Evolutionary conservation across 148 eudicot genomes (phyloP).

Genomic region (Rhododendron griersonianum): DNA sequence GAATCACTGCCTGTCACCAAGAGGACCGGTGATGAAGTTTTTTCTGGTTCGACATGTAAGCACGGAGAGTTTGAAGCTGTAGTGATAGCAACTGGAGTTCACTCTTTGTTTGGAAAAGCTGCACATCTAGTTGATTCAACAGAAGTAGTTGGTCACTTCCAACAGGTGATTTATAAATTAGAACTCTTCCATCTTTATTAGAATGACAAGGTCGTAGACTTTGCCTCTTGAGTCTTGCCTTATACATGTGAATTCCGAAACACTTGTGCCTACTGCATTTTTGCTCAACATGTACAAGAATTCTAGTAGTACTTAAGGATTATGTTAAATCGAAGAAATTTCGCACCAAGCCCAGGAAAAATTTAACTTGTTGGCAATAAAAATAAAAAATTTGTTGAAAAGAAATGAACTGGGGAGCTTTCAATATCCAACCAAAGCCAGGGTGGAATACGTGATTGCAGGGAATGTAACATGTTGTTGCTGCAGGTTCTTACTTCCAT

Average conservation of each 20-base stretch:
- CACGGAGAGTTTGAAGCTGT: slow-evolving; percentile 74
- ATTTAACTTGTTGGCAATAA: background rate
- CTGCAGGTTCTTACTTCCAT: slow-evolving; percentile 69
- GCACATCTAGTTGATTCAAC: slow-evolving; percentile 69
- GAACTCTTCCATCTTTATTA: background rate
- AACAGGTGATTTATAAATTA: slow-evolving; percentile 38
- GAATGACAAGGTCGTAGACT: background rate
- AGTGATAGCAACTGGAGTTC: slow-evolving; percentile 67
- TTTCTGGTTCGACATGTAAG: slow-evolving; percentile 68
- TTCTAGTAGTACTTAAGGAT: background rate
- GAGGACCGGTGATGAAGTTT: slow-evolving; percentile 61
- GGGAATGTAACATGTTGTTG: slow-evolving; percentile 3
- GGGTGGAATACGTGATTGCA: background rate
- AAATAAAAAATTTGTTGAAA: background rate
- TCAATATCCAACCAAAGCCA: background rate
- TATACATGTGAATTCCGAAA: background rate
- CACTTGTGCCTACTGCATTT: background rate
- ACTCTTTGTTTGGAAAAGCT: slow-evolving; percentile 70
- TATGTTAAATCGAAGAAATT: background rate
- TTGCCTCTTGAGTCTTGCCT: background rate
- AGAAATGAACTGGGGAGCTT: background rate
- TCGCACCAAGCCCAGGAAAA: background rate
- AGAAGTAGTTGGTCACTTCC: slow-evolving; percentile 62
- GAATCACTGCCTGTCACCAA: slow-evolving; percentile 67
- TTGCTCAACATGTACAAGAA: background rate